phyloP scores from a whole-genome alignment of 257 asterid species.

The Ligustrum vulgare region DNA sequence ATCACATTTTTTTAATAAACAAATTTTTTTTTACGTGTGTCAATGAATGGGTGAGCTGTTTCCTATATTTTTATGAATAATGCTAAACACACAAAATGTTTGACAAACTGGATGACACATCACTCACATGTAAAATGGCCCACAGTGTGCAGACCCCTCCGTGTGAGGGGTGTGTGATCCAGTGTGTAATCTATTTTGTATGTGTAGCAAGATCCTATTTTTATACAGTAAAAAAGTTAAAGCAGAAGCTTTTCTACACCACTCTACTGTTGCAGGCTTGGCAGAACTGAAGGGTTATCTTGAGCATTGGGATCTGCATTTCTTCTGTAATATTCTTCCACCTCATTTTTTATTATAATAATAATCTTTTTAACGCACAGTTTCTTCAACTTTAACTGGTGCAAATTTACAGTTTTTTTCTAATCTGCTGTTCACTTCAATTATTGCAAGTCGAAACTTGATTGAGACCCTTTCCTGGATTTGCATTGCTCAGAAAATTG shows the following conservation, averaged over 20 bases:
- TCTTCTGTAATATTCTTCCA: background rate
- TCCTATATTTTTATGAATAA: background rate
- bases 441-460: constrained; percentile 28
- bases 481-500: constrained; percentile 21
- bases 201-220: no score
- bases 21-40: background rate
- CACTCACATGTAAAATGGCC: no score
- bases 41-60: background rate
- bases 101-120: no score
- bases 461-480: constrained; percentile 13
- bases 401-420: background rate
- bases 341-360: constrained; percentile 6
- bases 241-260: constrained; percentile 13
- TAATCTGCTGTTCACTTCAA: constrained; percentile 31
- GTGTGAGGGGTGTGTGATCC: no score
- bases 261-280: constrained; percentile 10
- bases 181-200: no score
- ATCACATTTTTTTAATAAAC: no score
- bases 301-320: constrained; percentile 31
- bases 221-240: constrained; percentile 19
- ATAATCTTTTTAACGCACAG: background rate
- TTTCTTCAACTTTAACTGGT: background rate
- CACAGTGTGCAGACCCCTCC: no score
- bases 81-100: no score
- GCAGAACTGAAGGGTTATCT: constrained; percentile 21